These are phyloP conservation scores for Scedosporium boydii DNA, from an alignment of 2,329 filamentous ascomycete species.

Conservation along the genomic window DNA sequence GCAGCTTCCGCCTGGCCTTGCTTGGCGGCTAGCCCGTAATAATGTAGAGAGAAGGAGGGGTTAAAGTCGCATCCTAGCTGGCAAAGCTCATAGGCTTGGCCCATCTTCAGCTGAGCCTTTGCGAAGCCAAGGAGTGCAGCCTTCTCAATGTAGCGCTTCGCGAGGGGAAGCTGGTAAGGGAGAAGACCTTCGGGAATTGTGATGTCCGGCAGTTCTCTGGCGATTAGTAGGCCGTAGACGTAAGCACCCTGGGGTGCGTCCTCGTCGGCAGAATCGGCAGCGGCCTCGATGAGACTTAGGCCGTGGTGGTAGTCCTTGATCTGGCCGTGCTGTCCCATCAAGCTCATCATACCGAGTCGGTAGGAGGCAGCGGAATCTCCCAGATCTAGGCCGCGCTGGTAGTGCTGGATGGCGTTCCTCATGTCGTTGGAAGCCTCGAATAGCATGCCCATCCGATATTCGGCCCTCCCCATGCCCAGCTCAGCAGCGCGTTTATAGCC, in stretches of 20 bases:
- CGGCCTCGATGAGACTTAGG: conserved; percentile 71
- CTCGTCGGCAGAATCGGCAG: conserved; percentile 83
- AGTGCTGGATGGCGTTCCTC: conserved; percentile 83
- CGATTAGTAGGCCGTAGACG: conserved; percentile 88
- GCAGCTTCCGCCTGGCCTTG: conserved; percentile 92
- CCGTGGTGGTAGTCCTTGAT: conserved; percentile 69
- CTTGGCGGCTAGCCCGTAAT: conserved; percentile 84
- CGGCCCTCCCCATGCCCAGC: conserved; percentile 75
- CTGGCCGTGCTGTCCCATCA: conserved; percentile 89
- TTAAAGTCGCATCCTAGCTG: conserved; percentile 93
- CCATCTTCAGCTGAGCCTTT: conserved; percentile 96
- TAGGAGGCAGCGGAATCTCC: conserved; percentile 81
- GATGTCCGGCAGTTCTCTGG: conserved; percentile 85
- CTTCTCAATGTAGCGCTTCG: conserved; percentile 88
- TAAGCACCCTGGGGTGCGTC: conserved; percentile 96
- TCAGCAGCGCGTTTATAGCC: conserved; percentile 81
- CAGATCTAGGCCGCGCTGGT: conserved; percentile 67
- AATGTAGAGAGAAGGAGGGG: conserved; percentile 84
- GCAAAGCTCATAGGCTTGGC: conserved; percentile 87
- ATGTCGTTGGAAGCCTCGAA: conserved; percentile 93
- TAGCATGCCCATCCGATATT: conserved; percentile 97
- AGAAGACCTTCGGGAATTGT: conserved; percentile 62
- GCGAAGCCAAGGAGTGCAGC: conserved; percentile 92
- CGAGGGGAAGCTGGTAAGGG: conserved; percentile 59
- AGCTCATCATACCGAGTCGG: conserved; percentile 92